Conservation (phyloP, 202 grass and related monocot species). For the Carex arenaria region DNA sequence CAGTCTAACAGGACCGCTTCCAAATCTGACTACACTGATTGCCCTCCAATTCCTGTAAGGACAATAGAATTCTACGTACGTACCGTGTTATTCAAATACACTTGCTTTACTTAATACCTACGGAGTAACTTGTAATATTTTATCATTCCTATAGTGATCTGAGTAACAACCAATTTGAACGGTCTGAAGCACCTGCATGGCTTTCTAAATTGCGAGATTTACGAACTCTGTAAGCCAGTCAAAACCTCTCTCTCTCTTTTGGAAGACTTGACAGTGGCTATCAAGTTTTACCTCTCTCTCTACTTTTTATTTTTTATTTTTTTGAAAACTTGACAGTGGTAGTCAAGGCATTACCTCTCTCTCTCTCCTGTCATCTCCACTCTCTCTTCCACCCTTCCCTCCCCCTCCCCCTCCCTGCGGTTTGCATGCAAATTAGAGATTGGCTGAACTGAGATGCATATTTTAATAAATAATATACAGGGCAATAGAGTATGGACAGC, state of each 20-base stretch:
- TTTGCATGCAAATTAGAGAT: background rate
- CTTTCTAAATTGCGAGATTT: constrained; percentile 27
- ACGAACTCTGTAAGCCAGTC: constrained; percentile 51
- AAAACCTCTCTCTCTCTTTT: too few relatives aligned
- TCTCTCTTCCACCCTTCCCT: background rate
- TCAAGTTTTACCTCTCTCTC: too few relatives aligned
- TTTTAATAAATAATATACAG: constrained; percentile 28
- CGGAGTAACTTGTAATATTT: background rate
- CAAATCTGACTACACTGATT: constrained; percentile 47
- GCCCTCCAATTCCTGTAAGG: constrained; percentile 49
- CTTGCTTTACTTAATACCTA: background rate
- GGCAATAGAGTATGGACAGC: constrained; percentile 50
- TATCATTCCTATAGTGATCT: constrained; percentile 45
- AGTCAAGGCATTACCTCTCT: too few relatives aligned
- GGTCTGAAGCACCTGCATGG: constrained; percentile 61
- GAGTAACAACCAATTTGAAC: constrained; percentile 62
- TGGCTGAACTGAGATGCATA: background rate
- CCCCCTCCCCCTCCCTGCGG: background rate
- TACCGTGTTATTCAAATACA: background rate
- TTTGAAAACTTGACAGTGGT: too few relatives aligned
- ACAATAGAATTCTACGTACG: background rate
- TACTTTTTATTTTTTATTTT: too few relatives aligned
- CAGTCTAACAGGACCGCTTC: constrained; percentile 38
- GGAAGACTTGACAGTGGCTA: too few relatives aligned
- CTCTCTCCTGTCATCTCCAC: too few relatives aligned